Conservation (phyloP, 257 asterid species). For the Solanum megistacrolobum region DNA sequence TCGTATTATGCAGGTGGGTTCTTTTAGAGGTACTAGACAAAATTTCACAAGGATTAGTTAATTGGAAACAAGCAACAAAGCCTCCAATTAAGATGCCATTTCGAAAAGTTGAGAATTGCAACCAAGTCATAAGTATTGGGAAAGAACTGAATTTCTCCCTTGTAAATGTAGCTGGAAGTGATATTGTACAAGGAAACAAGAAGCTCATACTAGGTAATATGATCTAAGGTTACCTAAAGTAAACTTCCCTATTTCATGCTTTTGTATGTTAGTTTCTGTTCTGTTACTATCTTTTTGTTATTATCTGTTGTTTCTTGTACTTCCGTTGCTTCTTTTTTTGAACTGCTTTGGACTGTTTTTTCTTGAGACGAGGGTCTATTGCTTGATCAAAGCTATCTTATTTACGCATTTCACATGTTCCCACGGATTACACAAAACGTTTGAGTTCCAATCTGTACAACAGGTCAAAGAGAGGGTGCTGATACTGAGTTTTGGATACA, state of each 20-base stretch:
- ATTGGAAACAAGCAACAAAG: slow-evolving; percentile 75
- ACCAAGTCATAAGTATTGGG: slow-evolving; percentile 80
- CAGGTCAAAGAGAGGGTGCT: background rate
- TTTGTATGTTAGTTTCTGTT: background rate
- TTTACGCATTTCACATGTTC: background rate
- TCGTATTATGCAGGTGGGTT: slow-evolving; percentile 54
- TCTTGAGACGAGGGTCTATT: background rate
- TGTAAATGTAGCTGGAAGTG: slow-evolving; percentile 87
- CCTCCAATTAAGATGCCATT: slow-evolving; percentile 89
- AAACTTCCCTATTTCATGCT: background rate
- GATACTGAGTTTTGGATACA: background rate
- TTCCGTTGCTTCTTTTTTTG: background rate
- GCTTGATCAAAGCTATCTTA: background rate
- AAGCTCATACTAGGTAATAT: slow-evolving; percentile 69
- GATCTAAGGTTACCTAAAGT: background rate
- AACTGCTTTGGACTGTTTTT: background rate
- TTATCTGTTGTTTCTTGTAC: background rate
- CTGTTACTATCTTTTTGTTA: background rate
- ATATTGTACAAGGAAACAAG: slow-evolving; percentile 89
- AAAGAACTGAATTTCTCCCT: slow-evolving; percentile 75
- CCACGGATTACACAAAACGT: background rate
- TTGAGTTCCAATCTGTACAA: background rate
- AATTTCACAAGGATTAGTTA: slow-evolving; percentile 52
- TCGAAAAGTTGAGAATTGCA: slow-evolving; percentile 80
- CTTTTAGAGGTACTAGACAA: slow-evolving; percentile 71